These are phyloP conservation scores for Metrosideros polymorpha DNA, from an alignment of 441 rosid genomes.

Conservation along the genomic window DNA sequence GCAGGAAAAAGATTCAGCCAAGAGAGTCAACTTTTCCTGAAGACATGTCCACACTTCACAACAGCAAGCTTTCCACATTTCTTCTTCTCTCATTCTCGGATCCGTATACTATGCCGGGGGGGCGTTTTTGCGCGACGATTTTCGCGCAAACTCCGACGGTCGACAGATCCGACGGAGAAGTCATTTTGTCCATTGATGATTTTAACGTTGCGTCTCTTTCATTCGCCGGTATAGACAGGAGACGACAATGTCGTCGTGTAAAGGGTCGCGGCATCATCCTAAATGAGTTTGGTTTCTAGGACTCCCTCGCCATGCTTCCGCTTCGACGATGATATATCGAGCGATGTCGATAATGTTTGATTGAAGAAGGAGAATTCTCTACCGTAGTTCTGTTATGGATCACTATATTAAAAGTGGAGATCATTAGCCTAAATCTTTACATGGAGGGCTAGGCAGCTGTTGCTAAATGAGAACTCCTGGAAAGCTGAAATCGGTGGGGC, in stretches of 20 bases:
- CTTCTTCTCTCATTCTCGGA: not conserved
- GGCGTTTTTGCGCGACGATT: not conserved
- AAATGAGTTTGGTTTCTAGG: not conserved
- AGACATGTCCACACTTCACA: not conserved
- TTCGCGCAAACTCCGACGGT: not conserved
- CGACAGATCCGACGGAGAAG: not conserved
- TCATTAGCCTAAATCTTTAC: not conserved
- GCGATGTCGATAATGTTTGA: not conserved
- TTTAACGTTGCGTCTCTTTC: not conserved
- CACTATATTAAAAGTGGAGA: not conserved
- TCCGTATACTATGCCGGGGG: not conserved
- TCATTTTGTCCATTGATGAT: not conserved
- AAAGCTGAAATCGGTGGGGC: not conserved
- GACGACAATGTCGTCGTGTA: not conserved
- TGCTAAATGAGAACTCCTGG: not conserved
- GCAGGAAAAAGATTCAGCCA: not conserved
- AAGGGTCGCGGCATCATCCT: not conserved
- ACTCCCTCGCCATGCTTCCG: not conserved
- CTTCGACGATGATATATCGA: too few relatives aligned
- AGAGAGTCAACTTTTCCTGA: not conserved
- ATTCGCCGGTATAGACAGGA: not conserved
- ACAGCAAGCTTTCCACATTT: not conserved
- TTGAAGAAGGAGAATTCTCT: not conserved
- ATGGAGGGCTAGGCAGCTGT: not conserved
- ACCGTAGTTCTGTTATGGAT: not conserved